Percentiles rank a stretch among this genome's conserved stretches.
phyloP scores from a whole-genome alignment of 768 basidiomycete species.

The Gelatoporia subvermispora region DNA sequence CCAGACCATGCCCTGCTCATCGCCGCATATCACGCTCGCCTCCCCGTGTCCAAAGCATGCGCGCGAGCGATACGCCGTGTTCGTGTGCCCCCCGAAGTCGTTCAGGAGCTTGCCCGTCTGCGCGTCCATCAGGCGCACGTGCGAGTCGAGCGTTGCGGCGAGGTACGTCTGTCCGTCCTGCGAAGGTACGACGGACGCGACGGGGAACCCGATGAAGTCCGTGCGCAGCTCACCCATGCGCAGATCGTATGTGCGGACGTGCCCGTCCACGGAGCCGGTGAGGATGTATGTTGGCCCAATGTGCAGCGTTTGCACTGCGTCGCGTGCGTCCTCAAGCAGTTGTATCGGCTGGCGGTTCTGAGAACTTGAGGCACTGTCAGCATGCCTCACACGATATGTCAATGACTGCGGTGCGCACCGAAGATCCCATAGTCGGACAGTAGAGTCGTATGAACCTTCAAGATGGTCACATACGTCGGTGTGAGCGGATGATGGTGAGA shows the following conservation, averaged over 20 bases:
- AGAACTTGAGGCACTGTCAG: slow-evolving; percentile 40
- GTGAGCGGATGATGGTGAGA: background rate
- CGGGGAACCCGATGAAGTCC: slow-evolving; percentile 89
- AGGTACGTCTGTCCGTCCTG: slow-evolving; percentile 78
- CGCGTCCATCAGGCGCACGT: slow-evolving; percentile 81
- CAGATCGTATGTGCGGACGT: slow-evolving; percentile 90
- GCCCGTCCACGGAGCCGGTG: slow-evolving; percentile 87
- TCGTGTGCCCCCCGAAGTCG: slow-evolving; percentile 74
- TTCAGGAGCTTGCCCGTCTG: slow-evolving; percentile 80
- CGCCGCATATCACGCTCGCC: slow-evolving; percentile 77
- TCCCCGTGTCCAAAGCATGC: slow-evolving; percentile 83
- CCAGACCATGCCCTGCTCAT: slow-evolving; percentile 88
- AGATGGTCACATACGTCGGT: background rate
- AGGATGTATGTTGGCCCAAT: slow-evolving; percentile 63
- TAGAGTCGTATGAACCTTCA: slow-evolving; percentile 87
- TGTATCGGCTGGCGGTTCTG: slow-evolving; percentile 87
- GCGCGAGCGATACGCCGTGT: slow-evolving; percentile 71
- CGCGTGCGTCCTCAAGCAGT: slow-evolving; percentile 80
- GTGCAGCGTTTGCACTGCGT: slow-evolving; percentile 78
- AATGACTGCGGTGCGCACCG: slow-evolving; percentile 41
- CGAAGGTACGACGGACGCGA: slow-evolving; percentile 78
- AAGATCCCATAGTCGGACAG: slow-evolving; percentile 89
- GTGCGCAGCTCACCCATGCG: slow-evolving; percentile 86
- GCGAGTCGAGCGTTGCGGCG: slow-evolving; percentile 79
- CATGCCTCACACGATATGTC: background rate